Evolutionary conservation across 176 grass and related monocot species (phyloP), one percentile per base, ranked within the genome.

Genomic region (Paspalum vaginatum): DNA sequence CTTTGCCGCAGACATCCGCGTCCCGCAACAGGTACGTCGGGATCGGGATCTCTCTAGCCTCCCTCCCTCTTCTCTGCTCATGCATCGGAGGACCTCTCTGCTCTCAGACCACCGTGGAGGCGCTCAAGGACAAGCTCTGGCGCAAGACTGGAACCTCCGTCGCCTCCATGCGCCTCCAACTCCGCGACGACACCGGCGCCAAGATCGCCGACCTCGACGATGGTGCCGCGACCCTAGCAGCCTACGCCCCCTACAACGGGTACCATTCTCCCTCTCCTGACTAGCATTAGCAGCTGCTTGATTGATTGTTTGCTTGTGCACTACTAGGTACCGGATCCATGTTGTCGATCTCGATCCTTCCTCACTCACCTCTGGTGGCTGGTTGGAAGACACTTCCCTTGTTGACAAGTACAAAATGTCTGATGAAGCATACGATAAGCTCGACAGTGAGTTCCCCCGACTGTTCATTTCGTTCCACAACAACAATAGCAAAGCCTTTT

Each of bases 371-470:
- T 94, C 95, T 12, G 92, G 95, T 32, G 95, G 95, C 14, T 98
- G 95, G 95, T 86, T 98, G 87, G 92, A 98, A 57, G 92, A 98
- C 81, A 95, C 86, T n/a, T 98, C 95, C 54, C 92, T 98, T 59
- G 92, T 98, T 6, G 90, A 98, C 8, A 98, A 98, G 81, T 98
- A 95, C 52, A 91, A 59, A 20, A 98, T 98, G 2, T 98, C 95
- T 5, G 95, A 98, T 46, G 95, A 98, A 63, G 88, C 92, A 8
- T 98, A 98, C 26, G 79, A 86, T 85, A 98, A 95, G 45, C 90
- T 95, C 47, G 84, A 85, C 76, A 85, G 95, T 98, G 79, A 87
- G 88, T 71, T 52, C 21, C 16, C n/a, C 9, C 10, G 8, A 2
- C 20, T 21, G 11, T 22, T 22, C 54, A 22, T 10, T 51, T 7